These are phyloP conservation scores for Hypholoma fasciculare DNA, from an alignment of 768 basidiomycete species.

Conservation along the genomic window DNA sequence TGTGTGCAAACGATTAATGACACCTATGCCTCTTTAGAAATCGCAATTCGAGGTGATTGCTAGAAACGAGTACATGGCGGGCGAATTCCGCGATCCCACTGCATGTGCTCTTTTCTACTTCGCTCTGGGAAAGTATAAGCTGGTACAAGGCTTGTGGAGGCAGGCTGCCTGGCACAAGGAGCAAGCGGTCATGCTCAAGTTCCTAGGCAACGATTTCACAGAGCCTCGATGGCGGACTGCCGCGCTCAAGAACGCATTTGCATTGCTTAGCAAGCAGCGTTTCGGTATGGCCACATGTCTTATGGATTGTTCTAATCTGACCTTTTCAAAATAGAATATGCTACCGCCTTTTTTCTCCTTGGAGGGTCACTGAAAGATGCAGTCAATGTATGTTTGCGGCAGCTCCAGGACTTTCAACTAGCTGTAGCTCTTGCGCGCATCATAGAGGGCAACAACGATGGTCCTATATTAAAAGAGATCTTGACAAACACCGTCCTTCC, in stretches of 20 bases:
- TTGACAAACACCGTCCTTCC: conserved; percentile 79
- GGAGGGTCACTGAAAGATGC: conserved; percentile 90
- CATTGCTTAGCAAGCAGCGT: conserved; percentile 85
- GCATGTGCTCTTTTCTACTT: conserved; percentile 92
- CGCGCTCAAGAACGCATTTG: conserved; percentile 95
- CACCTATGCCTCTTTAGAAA: conserved; percentile 43
- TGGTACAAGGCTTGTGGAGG: conserved; percentile 94
- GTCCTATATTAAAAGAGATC: conserved; percentile 71
- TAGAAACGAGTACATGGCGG: conserved; percentile 89
- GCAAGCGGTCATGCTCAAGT: conserved; percentile 86
- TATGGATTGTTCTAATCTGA: not conserved
- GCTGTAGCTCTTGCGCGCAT: conserved; percentile 86
- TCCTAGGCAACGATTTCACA: conserved; percentile 87
- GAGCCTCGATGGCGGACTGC: conserved; percentile 87
- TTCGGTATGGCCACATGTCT: conserved; percentile 62
- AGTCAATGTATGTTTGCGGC: conserved; percentile 84
- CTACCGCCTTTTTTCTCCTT: conserved; percentile 97
- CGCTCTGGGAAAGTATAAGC: conserved; percentile 87
- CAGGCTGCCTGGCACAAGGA: conserved; percentile 95
- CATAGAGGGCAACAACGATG: conserved; percentile 80
- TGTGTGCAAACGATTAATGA: conserved; percentile 1
- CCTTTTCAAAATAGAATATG: conserved; percentile 66
- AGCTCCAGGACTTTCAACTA: conserved; percentile 88
- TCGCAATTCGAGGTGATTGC: conserved; percentile 85
- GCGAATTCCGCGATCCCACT: conserved; percentile 86